Evolutionary conservation across 345 rosid species (phyloP).

Genomic region (Gossypium thurberi): DNA sequence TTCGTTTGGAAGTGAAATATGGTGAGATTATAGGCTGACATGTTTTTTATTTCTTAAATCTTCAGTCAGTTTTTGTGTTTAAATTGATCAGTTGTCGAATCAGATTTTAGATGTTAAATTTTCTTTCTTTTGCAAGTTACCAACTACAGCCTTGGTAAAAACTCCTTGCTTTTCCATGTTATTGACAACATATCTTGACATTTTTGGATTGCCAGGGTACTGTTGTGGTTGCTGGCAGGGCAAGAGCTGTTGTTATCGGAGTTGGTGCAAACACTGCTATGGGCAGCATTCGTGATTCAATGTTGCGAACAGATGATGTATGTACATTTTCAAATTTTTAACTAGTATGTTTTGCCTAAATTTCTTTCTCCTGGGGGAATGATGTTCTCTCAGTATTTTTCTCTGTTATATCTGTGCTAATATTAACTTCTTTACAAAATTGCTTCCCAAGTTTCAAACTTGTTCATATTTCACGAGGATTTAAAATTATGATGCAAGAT

Average conservation of each 20-base stretch:
- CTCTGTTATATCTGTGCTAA: neutral
- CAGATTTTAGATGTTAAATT: neutral
- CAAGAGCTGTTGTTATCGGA: constrained; percentile 91
- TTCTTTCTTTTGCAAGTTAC: neutral
- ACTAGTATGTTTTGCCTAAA: neutral
- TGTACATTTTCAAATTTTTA: constrained; percentile 22
- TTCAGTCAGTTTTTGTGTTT: neutral
- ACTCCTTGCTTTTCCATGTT: neutral
- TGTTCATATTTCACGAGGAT: neutral
- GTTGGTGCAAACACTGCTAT: constrained; percentile 96
- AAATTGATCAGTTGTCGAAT: neutral
- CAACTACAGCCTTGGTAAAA: neutral
- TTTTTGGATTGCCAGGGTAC: constrained; percentile 74
- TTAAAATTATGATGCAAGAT: neutral
- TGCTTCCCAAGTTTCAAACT: constrained; percentile 9
- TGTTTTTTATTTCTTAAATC: neutral
- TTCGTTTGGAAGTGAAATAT: neutral
- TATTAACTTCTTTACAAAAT: constrained; percentile 1
- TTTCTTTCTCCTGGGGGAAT: neutral
- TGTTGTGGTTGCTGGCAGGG: constrained; percentile 83
- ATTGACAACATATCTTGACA: constrained; percentile 7
- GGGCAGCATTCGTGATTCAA: constrained; percentile 97
- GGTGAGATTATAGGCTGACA: neutral
- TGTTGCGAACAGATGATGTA: constrained; percentile 92
- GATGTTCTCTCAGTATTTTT: neutral